A percentile compares a stretch with the other conserved stretches of the same genome.
These are phyloP conservation scores for Protea cynaroides DNA, from an alignment of 164 flowering plant genomes.

Conservation along the genomic window DNA sequence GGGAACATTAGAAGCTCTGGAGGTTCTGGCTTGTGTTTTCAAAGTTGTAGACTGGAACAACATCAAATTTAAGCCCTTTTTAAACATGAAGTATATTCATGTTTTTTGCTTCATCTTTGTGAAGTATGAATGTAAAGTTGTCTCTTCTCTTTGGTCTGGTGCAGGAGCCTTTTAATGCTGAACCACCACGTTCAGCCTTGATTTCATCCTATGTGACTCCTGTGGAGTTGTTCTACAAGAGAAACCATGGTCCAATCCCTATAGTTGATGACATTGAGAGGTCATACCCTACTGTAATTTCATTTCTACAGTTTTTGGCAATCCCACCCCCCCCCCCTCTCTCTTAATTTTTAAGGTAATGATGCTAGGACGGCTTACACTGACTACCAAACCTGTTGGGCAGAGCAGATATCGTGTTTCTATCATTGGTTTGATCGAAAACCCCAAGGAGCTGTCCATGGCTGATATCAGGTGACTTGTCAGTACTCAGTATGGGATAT, in stretches of 20 bases:
- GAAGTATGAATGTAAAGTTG: neutral
- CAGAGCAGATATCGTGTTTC: conserved; percentile 57
- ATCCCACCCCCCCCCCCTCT: too few relatives aligned
- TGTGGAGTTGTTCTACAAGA: conserved; percentile 88
- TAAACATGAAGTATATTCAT: too few relatives aligned
- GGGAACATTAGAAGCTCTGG: too few relatives aligned
- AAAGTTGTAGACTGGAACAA: too few relatives aligned
- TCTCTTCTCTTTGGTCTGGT: conserved; percentile 5
- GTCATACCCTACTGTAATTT: conserved; percentile 24
- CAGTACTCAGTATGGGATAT: conserved; percentile 13
- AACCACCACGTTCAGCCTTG: conserved; percentile 76
- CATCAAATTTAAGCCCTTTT: neutral
- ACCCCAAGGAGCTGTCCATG: conserved; percentile 59
- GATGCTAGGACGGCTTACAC: conserved; percentile 3
- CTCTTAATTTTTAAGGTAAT: neutral
- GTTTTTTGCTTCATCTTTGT: neutral
- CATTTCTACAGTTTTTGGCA: neutral
- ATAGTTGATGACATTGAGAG: conserved; percentile 80
- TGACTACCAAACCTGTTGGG: conserved; percentile 16
- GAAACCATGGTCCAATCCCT: conserved; percentile 98
- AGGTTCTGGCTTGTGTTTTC: too few relatives aligned
- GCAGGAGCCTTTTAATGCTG: conserved; percentile 97
- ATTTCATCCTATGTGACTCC: conserved; percentile 87
- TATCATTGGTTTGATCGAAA: conserved; percentile 53
- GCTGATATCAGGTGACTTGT: conserved; percentile 78